Base-by-base conservation (phyloP, 2,329 filamentous ascomycete genomes). In the Thelonectria olida region DNA sequence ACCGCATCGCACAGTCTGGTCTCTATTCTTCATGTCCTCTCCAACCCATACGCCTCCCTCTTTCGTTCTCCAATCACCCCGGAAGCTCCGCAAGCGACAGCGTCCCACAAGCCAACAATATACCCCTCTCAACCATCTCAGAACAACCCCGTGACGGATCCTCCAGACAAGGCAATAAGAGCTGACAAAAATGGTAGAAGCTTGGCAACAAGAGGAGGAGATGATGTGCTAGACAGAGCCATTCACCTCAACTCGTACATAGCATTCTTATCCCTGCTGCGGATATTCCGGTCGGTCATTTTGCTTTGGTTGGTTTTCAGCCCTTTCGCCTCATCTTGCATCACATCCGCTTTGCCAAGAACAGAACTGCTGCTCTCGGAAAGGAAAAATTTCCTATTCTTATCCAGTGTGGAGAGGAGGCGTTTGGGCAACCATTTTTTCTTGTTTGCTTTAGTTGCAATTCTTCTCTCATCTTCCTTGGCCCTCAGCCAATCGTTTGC, bases 1-100 rank as follows among this genome's bases (percentile, higher is more conserved):
- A 88, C 70, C 66, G 57, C 58, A 61, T 53, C 67, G 58, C 57
- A 54, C 67, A 15, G 61, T 65, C 52, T 71, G 67, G 64, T 62
- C 69, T 49, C 65, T 68, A 34, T 64, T 59, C 31, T 49, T 53
- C 28, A 61, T 61, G 49, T 59, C 68, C 34, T 66, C 68, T 28
- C 55, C 64, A 13, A 42, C 63, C 44, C 58, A 68, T 42, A 54
- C 61, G 22, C 48, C 62, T 44, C 53, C 67, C 44, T 38, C 61
- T 42, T 41, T 60, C 36, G 23, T 56, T 13, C 59, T 63, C 15
- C 62, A 65, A 54, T 50, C 63, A 5, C 65, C 67, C 39, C 70
- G 70, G 58, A 72, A 69, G 61, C 67, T 72, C 38, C 70, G 68
- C 56, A 72, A 72, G 66, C 70, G 68, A 60, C 64, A 66, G 17